Evolutionary conservation across 129 eudicot genomes (phyloP).

Genomic region (Chrysanthemum seticuspe): DNA sequence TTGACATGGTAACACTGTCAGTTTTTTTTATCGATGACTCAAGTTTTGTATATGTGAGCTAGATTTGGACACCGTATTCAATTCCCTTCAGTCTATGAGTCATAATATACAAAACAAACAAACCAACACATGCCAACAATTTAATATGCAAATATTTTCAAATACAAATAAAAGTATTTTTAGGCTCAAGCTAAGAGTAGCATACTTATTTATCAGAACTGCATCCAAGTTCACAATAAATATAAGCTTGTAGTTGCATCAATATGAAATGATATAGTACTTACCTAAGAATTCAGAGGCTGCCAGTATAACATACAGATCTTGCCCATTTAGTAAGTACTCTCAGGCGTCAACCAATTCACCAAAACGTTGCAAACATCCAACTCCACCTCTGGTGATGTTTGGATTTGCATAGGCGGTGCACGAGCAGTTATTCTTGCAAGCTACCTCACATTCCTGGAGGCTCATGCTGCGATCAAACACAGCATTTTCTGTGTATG

Average conservation of each 20-base stretch:
- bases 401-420: conserved; percentile 24
- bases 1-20: too few species aligned
- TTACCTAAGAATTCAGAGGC: conserved; percentile 38
- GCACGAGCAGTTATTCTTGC: conserved; percentile 32
- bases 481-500: conserved; percentile 20
- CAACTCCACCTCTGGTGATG: conserved; percentile 28
- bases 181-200: too few species aligned
- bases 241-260: background rate
- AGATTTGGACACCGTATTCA: too few species aligned
- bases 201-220: too few species aligned
- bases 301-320: conserved; percentile 23
- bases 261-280: background rate
- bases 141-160: too few species aligned
- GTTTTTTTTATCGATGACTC: too few species aligned
- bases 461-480: conserved; percentile 24
- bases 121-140: too few species aligned
- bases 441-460: conserved; percentile 20
- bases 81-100: too few species aligned
- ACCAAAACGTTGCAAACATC: conserved; percentile 29
- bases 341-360: conserved; percentile 20
- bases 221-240: background rate
- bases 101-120: too few species aligned
- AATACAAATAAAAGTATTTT: too few species aligned
- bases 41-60: too few species aligned
- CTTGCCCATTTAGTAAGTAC: conserved; percentile 1